Base-by-base conservation (phyloP, 2,329 filamentous ascomycete species). In the Fusarium foetens region DNA sequence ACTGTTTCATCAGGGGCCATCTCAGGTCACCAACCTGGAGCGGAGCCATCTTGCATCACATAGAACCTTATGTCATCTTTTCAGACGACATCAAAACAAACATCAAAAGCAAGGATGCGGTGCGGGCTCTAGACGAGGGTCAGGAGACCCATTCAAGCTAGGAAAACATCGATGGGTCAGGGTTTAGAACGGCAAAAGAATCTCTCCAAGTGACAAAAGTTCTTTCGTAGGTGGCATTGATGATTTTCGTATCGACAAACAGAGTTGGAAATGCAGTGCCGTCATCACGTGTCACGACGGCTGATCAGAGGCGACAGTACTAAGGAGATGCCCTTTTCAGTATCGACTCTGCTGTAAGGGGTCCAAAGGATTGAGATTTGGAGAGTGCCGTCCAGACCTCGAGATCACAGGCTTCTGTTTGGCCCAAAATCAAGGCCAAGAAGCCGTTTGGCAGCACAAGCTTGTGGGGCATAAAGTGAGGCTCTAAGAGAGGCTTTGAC, bases 231-330 rank as follows among this genome's bases (percentile, higher is more conserved):
- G 73, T 71, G 74, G 66, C 48, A 68, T 59, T 25, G 27, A 51
- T 41, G 51, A 61, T 63, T 67, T 74, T 67, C 73, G 45, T 29
- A 62, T 70, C 46, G 39, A 48, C 53, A 63, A 63, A 54, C 61
- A 58, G n/a, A 63, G 43, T 63, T 63, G 46, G 62, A 61, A 59
- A 48, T 42, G 23, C 58, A 58, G 55, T 75, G 67, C 68, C 68
- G 71, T 74, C 63, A 75, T 76, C 72, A 76, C 74, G 71, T 76
- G 71, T 74, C 52, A 63, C 55, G 48, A 17, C 48, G 45, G 59
- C 58, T 66, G 64, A 74, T 63, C 66, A 54, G 64, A 71, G 63
- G 62, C 70, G 58, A 67, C 29, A 58, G 31, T 35, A 38, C 19
- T 31, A 33, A 41, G 57, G 25, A 42, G 42, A 29, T 42, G 45